phyloP scores from a whole-genome alignment of 768 basidiomycete species.

The Suillus alpinus region DNA sequence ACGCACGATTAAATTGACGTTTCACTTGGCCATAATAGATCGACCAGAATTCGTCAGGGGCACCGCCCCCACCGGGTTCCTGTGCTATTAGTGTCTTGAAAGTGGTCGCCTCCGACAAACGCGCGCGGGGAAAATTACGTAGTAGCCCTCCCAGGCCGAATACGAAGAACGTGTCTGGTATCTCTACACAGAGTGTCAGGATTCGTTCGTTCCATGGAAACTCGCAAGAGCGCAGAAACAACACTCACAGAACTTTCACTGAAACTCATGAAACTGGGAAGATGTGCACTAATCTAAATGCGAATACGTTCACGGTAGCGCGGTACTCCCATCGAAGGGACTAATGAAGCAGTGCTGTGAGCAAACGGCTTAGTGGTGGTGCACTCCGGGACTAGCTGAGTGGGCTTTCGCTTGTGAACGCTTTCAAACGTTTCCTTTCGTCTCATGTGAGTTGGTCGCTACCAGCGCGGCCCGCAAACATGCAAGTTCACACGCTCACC shows the following conservation, averaged over 20 bases:
- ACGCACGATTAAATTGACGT: background rate
- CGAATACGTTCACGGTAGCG: slow-evolving; percentile 2
- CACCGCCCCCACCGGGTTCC: background rate
- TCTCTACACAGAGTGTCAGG: background rate
- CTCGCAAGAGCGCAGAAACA: background rate
- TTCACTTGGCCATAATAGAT: background rate
- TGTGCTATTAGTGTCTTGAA: background rate
- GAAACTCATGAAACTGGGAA: slow-evolving; percentile 6
- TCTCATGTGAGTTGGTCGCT: slow-evolving; percentile 3
- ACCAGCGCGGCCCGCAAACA: background rate
- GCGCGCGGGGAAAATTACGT: background rate
- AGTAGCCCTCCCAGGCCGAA: background rate
- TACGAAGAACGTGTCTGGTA: background rate
- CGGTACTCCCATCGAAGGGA: slow-evolving; percentile 8
- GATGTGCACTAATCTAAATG: slow-evolving; percentile 6
- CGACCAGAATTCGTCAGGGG: background rate
- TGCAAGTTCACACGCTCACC: slow-evolving; percentile 25
- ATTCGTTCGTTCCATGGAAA: slow-evolving; percentile 1
- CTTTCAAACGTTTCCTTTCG: slow-evolving; percentile 16
- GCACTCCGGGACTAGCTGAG: slow-evolving; percentile 3
- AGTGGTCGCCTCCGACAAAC: background rate
- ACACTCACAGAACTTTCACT: background rate
- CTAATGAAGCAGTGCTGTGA: slow-evolving; percentile 11
- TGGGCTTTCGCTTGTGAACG: slow-evolving; percentile 11
- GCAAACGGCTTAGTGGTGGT: slow-evolving; percentile 7